Base-by-base conservation (phyloP, 2,329 filamentous ascomycete genomes). In the Alternaria tenuissima region DNA sequence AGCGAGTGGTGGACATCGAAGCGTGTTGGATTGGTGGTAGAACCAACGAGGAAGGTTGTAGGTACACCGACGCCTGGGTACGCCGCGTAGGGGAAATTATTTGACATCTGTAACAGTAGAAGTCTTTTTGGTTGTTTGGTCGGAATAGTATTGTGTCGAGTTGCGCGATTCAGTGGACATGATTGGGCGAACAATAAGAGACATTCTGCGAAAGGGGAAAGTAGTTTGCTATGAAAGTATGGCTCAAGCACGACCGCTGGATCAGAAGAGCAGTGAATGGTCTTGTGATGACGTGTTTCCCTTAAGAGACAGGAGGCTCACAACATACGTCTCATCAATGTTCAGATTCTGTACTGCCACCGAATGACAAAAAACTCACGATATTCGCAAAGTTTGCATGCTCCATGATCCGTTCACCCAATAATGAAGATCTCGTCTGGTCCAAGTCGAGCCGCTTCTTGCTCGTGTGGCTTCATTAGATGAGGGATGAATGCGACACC, bases 1-100 rank as follows among this genome's bases (percentile, higher is more conserved):
- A 60, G 38, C 6, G 11, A 34, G 22, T 46, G 53, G 30, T 63
- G 59, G 30, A 63, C 20, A 22, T 65, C 56, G 47, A 48, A 59
- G 14, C 28, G 48, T 11, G 30, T 53, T 22, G 43, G 14, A 3
- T 43, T n/a, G 39, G 41, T n/a, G 5, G 8, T 3, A 8, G 28
- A 18, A 11, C 59, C 59, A 52, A 64, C 26, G n/a, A 54, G 28
- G 52, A 64, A 59, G 30, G 39, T 43, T 20, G 44, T 28, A 14
- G 55, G 55, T 18, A 34, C 18, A 4, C 55, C 55, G 16, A 43
- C 20, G 41, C 28, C 46, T 49, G 16, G 32, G 16, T 49, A 49
- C 20, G 46, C 32, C 0, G 46, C 38, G 16, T 49, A 36, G 20
- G 46, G 30, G 34, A 39, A 9, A 9, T 2, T 12, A 1, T 8